Evolutionary conservation across 495 filamentous ascomycete species (phyloP), one percentile per base, ranked within the genome.

Genomic region (Aspergillus haitiensis): DNA sequence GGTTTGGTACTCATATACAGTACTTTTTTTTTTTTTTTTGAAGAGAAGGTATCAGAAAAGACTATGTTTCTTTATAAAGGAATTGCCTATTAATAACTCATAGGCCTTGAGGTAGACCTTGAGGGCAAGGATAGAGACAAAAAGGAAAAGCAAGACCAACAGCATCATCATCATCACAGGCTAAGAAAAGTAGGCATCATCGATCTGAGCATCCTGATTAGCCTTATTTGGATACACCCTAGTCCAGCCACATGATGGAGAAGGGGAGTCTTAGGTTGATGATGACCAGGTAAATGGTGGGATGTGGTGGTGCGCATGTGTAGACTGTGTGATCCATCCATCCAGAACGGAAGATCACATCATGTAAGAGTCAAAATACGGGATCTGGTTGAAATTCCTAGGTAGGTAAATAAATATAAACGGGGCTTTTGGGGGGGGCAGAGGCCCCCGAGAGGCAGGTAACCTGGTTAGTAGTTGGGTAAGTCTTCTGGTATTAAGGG

Each of bases 261-360:
- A 16, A 13, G 48, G 21, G 13, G 21, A 47, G 16, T 9, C 15
- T 21, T 18, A 16, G 7, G 18, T 15, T 13, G 18, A 27, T 33
- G 21, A 50, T 50, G 47, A 50, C 47, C 21, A 32, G 21, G 48
- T 51, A 4, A 4, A n/a, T 40, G 48, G 11, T 51, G 48, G n/a
- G 21, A 16, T 18, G 34, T 51, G 48, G 21, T 33, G 44, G 44
- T 7, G 44, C 44, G n/a, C 37, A 40, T 40, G 37, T 10, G 37
- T 40, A n/a, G 10, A 3, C n/a, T 10, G 37, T 40, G 37, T 40
- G 37, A 40, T 40, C 37, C 10, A 40, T 40, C 37, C 37, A 40
- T 40, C 37, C n/a, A n/a, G 45, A 15, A 13, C 34, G 32, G 48
- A 51, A 51, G 48, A 34, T 51, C 48, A 51, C 48, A 51, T 34